Conservation (phyloP, 2,329 filamentous ascomycete genomes). For the Fusarium nodosum region DNA sequence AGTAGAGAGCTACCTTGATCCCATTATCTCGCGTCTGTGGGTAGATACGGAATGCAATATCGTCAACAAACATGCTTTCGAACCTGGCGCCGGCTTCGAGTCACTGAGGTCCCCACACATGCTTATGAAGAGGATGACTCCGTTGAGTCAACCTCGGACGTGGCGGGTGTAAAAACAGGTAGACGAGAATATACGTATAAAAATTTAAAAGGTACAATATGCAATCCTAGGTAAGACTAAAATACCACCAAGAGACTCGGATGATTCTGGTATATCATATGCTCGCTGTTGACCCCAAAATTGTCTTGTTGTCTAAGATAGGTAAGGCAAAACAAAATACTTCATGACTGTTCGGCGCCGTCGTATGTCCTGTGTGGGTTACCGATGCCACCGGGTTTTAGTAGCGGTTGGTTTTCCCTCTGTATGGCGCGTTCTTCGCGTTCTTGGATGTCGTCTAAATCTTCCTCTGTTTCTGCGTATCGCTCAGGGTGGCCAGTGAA, state of each 20-base stretch:
- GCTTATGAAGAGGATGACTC: conserved; percentile 9
- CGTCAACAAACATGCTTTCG: neutral
- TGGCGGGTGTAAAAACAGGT: conserved; percentile 3
- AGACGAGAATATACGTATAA: conserved; percentile 30
- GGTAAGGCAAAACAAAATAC: conserved; percentile 2
- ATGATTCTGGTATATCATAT: conserved; percentile 44
- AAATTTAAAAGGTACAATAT: conserved; percentile 35
- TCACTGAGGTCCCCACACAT: conserved; percentile 39
- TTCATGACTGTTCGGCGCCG: conserved; percentile 44
- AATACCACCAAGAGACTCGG: conserved; percentile 26
- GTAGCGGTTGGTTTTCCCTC: conserved; percentile 64
- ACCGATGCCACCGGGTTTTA: conserved; percentile 65
- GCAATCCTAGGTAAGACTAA: conserved; percentile 31
- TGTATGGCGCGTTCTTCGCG: conserved; percentile 66
- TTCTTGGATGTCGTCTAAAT: conserved; percentile 64
- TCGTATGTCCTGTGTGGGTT: conserved; percentile 60
- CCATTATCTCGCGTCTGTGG: conserved; percentile 6
- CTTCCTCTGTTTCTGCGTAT: conserved; percentile 66
- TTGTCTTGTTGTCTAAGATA: conserved; percentile 22
- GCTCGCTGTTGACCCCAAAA: conserved; percentile 35
- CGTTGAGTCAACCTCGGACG: conserved; percentile 25
- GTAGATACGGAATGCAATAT: conserved; percentile 20
- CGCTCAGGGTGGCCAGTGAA: conserved; percentile 66
- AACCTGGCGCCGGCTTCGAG: conserved; percentile 27
- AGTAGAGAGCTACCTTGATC: neutral